Percentiles rank a stretch among this genome's conserved stretches.
Conservation (phyloP, 306 rosid species). For the Prunus armeniaca region DNA sequence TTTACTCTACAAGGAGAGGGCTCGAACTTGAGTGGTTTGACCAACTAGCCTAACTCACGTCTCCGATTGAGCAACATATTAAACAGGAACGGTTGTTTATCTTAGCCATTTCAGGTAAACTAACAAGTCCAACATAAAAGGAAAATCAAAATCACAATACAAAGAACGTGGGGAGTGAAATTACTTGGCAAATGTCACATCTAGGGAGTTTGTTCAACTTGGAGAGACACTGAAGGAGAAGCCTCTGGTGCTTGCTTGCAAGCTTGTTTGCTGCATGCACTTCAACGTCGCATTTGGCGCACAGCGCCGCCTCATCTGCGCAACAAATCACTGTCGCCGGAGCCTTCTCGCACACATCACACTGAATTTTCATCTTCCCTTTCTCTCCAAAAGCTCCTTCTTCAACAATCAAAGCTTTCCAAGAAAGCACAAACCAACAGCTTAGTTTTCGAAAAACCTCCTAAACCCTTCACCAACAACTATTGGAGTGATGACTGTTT, state of each 20-base stretch:
- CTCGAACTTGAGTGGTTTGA: no score
- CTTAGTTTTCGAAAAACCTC: neutral
- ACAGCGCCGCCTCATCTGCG: conserved; percentile 94
- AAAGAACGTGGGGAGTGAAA: neutral
- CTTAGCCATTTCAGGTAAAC: no score
- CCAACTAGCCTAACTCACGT: no score
- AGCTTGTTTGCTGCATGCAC: conserved; percentile 98
- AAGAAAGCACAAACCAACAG: neutral
- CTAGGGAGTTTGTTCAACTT: conserved; percentile 64
- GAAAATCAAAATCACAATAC: neutral
- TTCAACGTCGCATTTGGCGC: conserved; percentile 85
- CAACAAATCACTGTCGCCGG: conserved; percentile 95
- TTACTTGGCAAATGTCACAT: conserved; percentile 95
- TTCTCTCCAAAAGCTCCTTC: neutral
- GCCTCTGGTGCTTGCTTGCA: conserved; percentile 97
- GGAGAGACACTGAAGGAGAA: conserved; percentile 74
- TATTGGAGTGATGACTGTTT: neutral
- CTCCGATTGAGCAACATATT: neutral
- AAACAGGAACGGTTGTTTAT: neutral
- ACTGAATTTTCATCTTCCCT: conserved; percentile 77
- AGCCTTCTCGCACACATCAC: conserved; percentile 95
- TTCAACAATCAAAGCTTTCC: neutral
- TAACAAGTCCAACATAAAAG: no score
- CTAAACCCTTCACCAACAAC: neutral
- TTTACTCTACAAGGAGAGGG: no score